Evolutionary conservation across 352 stramenopile species (phyloP).

Genomic region (Phytophthora pistaciae): DNA sequence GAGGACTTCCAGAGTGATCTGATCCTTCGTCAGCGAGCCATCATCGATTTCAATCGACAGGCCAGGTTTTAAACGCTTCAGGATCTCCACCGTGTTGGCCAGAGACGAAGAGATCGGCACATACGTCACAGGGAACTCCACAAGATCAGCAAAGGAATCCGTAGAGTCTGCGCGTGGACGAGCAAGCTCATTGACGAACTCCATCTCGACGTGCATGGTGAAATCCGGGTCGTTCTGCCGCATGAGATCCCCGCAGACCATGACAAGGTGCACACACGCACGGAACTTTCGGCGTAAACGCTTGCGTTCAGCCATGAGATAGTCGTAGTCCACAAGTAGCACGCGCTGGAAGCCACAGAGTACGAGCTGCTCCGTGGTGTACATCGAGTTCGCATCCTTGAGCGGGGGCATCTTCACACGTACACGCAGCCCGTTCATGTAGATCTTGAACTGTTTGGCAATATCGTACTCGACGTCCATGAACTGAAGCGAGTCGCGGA

Average conservation of each 20-base stretch:
- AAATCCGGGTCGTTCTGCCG: conserved; percentile 65
- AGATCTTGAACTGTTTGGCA: conserved; percentile 73
- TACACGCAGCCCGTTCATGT: conserved; percentile 61
- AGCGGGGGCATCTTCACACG: conserved; percentile 64
- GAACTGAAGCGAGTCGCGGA: conserved; percentile 64
- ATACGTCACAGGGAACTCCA: conserved; percentile 76
- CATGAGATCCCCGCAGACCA: conserved; percentile 57
- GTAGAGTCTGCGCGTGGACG: conserved; percentile 54
- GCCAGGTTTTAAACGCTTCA: conserved; percentile 57
- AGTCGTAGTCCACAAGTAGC: conserved; percentile 78
- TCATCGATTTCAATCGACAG: conserved; percentile 82
- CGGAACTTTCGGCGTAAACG: conserved; percentile 72
- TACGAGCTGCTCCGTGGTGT: conserved; percentile 60
- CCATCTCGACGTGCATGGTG: conserved; percentile 41
- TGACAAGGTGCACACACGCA: conserved; percentile 63
- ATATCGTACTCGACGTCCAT: conserved; percentile 83
- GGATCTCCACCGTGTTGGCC: conserved; percentile 64
- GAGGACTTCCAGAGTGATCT: conserved; percentile 81
- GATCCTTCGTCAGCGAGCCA: conserved; percentile 79
- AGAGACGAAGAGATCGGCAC: conserved; percentile 63
- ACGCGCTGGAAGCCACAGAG: conserved; percentile 73
- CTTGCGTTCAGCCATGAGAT: conserved; percentile 74
- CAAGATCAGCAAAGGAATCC: conserved; percentile 54
- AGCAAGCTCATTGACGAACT: conserved; percentile 21
- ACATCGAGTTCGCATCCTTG: conserved; percentile 41